Base-by-base conservation (phyloP, 805 yeast genomes). In the Candida schatavii region DNA sequence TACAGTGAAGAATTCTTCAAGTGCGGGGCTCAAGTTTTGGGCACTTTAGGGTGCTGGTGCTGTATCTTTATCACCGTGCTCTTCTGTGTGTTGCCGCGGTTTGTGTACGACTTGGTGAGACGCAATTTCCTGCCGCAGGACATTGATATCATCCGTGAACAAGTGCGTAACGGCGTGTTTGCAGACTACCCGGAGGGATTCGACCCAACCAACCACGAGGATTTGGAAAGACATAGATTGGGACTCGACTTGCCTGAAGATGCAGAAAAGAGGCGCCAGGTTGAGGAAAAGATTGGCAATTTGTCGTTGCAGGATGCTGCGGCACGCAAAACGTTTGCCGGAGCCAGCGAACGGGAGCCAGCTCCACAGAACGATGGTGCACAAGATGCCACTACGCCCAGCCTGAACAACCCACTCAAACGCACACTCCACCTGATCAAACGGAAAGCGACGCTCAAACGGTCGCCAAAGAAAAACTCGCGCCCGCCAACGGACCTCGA, bases 81-180 rank as follows among this genome's bases (percentile, higher is more conserved):
- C 9, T 56, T 66, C 13, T 76, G 83, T 46, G 46, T 85, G 33
- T 55, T 82, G 36, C 95, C 95, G 4, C 73, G 88, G 40, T 75
- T 83, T 55, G 53, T 68, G 2, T 68, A 54, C 50, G 81, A 81
- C 52, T 63, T 76, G 34, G 47, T 75, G 39, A 74, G 61, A 50
- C 67, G 74, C 41, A 66, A 80, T 42, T 82, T 76, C 61, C 54
- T 52, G 39, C 95, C 95, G 2, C 56, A 64, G 29, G 93, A 85
- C 54, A 72, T 81, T 35, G 95, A 86, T 52, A 78, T 85, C 41
- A 69, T 86, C 37, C 70, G 93, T 42, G 93, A 85, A 51, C 61
- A 74, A 46, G 78, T 75, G 45, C 61, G 64, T 11, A 52, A 63
- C 43, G 87, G 88, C 5, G 75, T 66, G 40, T 83, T 68, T 53